Percentiles rank a stretch among this genome's conserved stretches.
Conservation (phyloP, 2,329 filamentous ascomycete genomes). For the Colletotrichum euphorbiae region DNA sequence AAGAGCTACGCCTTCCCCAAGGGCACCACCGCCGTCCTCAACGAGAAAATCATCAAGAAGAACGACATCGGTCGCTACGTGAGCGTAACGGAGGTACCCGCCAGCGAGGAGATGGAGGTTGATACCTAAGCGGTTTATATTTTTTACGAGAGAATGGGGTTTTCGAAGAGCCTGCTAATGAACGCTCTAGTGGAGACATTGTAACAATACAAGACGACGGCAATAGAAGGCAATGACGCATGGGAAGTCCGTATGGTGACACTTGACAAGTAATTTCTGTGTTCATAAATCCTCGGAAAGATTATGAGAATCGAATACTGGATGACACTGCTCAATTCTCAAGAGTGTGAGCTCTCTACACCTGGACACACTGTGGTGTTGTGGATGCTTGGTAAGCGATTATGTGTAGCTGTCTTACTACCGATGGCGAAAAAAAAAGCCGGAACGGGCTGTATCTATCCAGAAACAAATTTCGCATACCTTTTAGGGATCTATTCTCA, state of each 20-base stretch:
- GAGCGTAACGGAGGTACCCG: conserved; percentile 86
- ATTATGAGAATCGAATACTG: too few species aligned
- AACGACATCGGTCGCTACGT: conserved; percentile 95
- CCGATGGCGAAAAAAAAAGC: too few species aligned
- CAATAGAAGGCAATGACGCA: conserved; percentile 39
- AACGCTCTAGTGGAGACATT: conserved; percentile 25
- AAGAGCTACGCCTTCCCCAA: conserved; percentile 90
- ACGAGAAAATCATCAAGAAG: conserved; percentile 95
- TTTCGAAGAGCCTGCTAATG: conserved; percentile 16
- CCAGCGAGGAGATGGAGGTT: conserved; percentile 77
- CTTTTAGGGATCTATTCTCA: too few species aligned
- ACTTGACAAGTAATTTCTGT: too few species aligned
- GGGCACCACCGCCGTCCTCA: conserved; percentile 95
- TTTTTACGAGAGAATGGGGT: conserved; percentile 1
- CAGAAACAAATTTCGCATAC: too few species aligned
- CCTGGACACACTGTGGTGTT: too few species aligned
- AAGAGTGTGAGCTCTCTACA: too few species aligned
- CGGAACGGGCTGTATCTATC: too few species aligned
- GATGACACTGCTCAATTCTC: too few species aligned
- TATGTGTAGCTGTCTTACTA: too few species aligned
- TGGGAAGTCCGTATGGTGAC: not conserved
- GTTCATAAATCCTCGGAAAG: too few species aligned
- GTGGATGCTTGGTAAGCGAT: too few species aligned
- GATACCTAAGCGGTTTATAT: conserved; percentile 62
- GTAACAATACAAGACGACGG: conserved; percentile 41